Conservation (phyloP, 495 filamentous ascomycete species). For the Cladorrhinum samala region DNA sequence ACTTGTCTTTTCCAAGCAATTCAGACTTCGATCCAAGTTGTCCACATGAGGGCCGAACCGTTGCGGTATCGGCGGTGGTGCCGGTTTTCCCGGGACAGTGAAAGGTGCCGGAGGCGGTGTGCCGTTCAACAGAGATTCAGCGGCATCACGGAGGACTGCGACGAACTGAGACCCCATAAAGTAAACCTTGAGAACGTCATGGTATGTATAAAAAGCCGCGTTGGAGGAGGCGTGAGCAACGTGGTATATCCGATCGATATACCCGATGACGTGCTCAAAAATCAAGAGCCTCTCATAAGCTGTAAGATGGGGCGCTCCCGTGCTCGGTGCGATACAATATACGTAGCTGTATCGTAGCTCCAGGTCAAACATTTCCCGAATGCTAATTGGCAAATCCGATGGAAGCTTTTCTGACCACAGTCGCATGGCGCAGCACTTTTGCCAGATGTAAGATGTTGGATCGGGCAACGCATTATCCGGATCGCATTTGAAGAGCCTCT, state of each 20-base stretch:
- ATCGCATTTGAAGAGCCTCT: conserved; percentile 68
- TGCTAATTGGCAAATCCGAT: conserved; percentile 46
- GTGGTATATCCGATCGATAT: conserved; percentile 54
- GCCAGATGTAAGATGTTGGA: conserved; percentile 53
- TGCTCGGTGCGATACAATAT: conserved; percentile 71
- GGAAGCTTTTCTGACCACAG: conserved; percentile 62
- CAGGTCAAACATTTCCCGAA: conserved; percentile 66
- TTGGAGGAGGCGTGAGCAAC: conserved; percentile 46
- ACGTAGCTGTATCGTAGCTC: conserved; percentile 81
- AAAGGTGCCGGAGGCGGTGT: conserved; percentile 25
- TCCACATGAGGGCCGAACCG: conserved; percentile 24
- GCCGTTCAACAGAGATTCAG: conserved; percentile 42
- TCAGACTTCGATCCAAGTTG: conserved; percentile 41
- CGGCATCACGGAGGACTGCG: conserved; percentile 54
- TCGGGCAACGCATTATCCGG: conserved; percentile 54
- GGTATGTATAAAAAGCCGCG: conserved; percentile 60
- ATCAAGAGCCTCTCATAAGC: conserved; percentile 67
- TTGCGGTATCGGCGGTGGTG: conserved; percentile 33
- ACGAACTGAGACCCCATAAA: conserved; percentile 67
- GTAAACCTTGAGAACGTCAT: conserved; percentile 65
- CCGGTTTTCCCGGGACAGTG: conserved; percentile 22
- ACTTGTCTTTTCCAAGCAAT: conserved; percentile 37
- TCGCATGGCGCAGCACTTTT: conserved; percentile 56
- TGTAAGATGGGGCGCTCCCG: conserved; percentile 55
- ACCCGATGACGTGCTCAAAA: conserved; percentile 75